Percentiles rank a stretch among this genome's conserved stretches.
Evolutionary conservation across 805 yeast genomes (phyloP).

Genomic region (Ascoidea rubescens): DNA sequence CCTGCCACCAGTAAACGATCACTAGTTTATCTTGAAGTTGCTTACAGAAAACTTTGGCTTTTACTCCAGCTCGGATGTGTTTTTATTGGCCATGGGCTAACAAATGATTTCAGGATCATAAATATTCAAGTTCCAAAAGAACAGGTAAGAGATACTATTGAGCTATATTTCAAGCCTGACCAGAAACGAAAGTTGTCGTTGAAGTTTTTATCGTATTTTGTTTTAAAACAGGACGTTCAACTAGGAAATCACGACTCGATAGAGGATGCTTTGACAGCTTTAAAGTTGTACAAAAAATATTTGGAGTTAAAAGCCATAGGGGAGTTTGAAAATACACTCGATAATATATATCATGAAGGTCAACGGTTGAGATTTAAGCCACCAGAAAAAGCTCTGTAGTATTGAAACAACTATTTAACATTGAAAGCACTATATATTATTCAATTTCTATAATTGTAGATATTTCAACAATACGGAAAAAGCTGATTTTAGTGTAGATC

Average conservation of each 20-base stretch:
- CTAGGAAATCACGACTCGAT: conserved; percentile 93
- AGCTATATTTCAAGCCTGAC: conserved; percentile 60
- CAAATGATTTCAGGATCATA: conserved; percentile 85
- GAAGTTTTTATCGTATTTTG: conserved; percentile 72
- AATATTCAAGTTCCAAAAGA: conserved; percentile 74
- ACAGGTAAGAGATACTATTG: conserved; percentile 86
- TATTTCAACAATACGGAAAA: too few species aligned
- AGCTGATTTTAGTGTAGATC: too few species aligned
- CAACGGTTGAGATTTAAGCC: conserved; percentile 37
- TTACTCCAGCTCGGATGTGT: conserved; percentile 77
- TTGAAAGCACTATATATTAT: too few species aligned
- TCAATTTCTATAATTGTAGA: too few species aligned
- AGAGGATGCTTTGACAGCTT: conserved; percentile 87
- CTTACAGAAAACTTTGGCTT: conserved; percentile 84
- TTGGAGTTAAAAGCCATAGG: conserved; percentile 45
- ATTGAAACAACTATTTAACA: neutral
- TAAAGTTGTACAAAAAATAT: conserved; percentile 61
- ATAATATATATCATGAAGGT: conserved; percentile 61
- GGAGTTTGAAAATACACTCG: conserved; percentile 44
- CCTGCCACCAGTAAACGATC: conserved; percentile 48
- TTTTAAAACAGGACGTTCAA: conserved; percentile 68
- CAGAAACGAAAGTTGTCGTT: conserved; percentile 69
- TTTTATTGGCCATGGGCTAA: conserved; percentile 90
- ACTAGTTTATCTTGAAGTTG: conserved; percentile 67
- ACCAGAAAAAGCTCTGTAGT: conserved; percentile 17